Evolutionary conservation across 257 asterid genomes (phyloP), one percentile per base, ranked within the genome.

Genomic region (Solanum chmielewskii): DNA sequence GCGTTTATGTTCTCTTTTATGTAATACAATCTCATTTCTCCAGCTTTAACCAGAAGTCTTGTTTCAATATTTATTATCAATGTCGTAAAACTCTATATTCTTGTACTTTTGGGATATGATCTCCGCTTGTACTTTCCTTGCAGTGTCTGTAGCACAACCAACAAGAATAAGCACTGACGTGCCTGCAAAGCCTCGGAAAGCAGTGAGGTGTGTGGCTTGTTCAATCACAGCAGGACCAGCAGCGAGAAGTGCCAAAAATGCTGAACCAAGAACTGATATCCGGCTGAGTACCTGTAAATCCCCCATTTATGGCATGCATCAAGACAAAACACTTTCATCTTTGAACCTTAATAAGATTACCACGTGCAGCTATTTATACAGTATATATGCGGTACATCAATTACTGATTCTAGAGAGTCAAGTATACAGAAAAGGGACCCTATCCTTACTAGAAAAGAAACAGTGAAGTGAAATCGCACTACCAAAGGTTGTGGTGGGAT

Each of bases 81-180:
- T 45, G 88, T 96, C 94, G 85, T 94, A 96, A 86, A 97, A 93
- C 90, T 94, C 96, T 11, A 97, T 95, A 14, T 93, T 94, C 94
- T 95, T 97, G 92, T 97, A 97, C 89, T 95, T 97, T 87, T 95
- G 99, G 68, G 99, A 97, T 69, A 95, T 97, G 88, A 97, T 94
- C 92, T 93, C 97, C 4, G 99, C 99, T 89, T 95, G 94, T 68
- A 97, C 99, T 90, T 97, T 97, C 89, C 99, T 91, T 62, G 99
- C 98, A 0, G 99, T 95, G 91, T 97, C 99, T 15, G 98, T 95
- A 3, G 99, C 99, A 90, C 99, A 97, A 47, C 99, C 98, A 27
- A 97, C 99, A 33, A 97, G 98, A 91, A 95, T 97, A 78, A 97
- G 96, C 86, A 97, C 97, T 0, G 99, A 97, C 7, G 99, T 97